A percentile compares a stretch with the other conserved stretches of the same genome.
Evolutionary conservation across 495 filamentous ascomycete genomes (phyloP).

Genomic region (Diplogelasinospora grovesii): DNA sequence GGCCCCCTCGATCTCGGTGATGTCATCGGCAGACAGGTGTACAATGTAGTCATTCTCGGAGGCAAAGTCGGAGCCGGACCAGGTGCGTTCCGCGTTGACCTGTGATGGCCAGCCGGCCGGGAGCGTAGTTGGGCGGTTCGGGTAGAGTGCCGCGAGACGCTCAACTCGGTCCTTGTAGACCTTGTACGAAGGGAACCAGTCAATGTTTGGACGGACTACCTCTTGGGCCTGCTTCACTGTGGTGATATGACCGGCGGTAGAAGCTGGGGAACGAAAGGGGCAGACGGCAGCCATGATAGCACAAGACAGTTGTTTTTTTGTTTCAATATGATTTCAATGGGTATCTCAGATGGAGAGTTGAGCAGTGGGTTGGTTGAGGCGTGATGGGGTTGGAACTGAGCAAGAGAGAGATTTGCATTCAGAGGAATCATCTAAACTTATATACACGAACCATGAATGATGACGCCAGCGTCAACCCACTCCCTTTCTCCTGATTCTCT

Average conservation of each 20-base stretch:
- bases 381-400: background rate
- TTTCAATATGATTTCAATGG: background rate
- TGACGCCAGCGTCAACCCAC: too few species aligned
- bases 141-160: slow-evolving; percentile 12
- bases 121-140: slow-evolving; percentile 20
- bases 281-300: too few species aligned
- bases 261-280: background rate
- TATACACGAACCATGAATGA: background rate
- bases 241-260: background rate
- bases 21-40: slow-evolving; percentile 14
- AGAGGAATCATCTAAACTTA: background rate
- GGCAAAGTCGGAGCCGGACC: slow-evolving; percentile 22
- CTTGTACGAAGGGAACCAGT: slow-evolving; percentile 26
- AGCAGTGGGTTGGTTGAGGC: background rate
- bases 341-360: background rate
- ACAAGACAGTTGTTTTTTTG: background rate
- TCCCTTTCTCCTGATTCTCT: too few species aligned
- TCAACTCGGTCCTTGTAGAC: slow-evolving; percentile 22
- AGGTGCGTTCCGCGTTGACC: slow-evolving; percentile 16
- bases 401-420: background rate
- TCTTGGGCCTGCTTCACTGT: background rate
- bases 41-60: slow-evolving; percentile 21
- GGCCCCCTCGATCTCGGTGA: slow-evolving; percentile 20
- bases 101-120: slow-evolving; percentile 21
- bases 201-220: slow-evolving; percentile 19